These are phyloP conservation scores for Tremella yokohamensis DNA, from an alignment of 768 basidiomycete genomes.

Conservation along the genomic window DNA sequence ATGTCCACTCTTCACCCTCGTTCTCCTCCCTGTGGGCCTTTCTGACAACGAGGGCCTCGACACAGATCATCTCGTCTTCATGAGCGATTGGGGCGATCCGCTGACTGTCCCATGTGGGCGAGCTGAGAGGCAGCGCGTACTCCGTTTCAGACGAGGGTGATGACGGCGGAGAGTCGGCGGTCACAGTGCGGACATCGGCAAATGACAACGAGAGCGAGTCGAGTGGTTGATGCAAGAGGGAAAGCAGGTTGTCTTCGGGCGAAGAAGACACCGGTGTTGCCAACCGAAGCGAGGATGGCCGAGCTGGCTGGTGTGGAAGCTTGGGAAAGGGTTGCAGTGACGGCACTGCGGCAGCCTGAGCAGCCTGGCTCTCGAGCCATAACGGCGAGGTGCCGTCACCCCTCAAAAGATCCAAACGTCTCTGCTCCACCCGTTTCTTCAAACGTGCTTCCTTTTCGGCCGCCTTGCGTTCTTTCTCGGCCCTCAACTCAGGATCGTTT, in stretches of 20 bases:
- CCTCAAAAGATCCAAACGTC: slow-evolving; percentile 41
- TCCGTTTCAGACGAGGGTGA: slow-evolving; percentile 6
- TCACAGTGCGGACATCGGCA: slow-evolving; percentile 37
- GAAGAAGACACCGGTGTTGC: slow-evolving; percentile 22
- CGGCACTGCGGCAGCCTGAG: neutral
- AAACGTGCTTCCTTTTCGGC: slow-evolving; percentile 26
- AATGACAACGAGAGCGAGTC: slow-evolving; percentile 46
- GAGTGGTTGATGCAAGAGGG: slow-evolving; percentile 41
- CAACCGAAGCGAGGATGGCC: slow-evolving; percentile 35
- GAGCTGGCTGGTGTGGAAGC: slow-evolving; percentile 26
- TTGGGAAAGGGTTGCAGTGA: neutral
- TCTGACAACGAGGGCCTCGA: slow-evolving; percentile 48
- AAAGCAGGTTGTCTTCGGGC: slow-evolving; percentile 15
- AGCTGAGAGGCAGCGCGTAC: slow-evolving; percentile 6
- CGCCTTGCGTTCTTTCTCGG: slow-evolving; percentile 12
- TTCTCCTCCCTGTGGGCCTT: slow-evolving; percentile 29
- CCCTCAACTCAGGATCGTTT: slow-evolving; percentile 1
- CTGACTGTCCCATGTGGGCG: neutral
- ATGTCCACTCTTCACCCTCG: slow-evolving; percentile 41
- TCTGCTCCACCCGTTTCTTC: slow-evolving; percentile 22
- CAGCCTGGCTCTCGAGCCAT: slow-evolving; percentile 16
- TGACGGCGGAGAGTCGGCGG: neutral
- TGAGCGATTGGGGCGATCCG: neutral
- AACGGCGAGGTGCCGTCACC: slow-evolving; percentile 42
- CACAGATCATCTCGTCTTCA: slow-evolving; percentile 40